Evolutionary conservation across 352 stramenopile genomes (phyloP).

Genomic region (Plasmopara muralis): DNA sequence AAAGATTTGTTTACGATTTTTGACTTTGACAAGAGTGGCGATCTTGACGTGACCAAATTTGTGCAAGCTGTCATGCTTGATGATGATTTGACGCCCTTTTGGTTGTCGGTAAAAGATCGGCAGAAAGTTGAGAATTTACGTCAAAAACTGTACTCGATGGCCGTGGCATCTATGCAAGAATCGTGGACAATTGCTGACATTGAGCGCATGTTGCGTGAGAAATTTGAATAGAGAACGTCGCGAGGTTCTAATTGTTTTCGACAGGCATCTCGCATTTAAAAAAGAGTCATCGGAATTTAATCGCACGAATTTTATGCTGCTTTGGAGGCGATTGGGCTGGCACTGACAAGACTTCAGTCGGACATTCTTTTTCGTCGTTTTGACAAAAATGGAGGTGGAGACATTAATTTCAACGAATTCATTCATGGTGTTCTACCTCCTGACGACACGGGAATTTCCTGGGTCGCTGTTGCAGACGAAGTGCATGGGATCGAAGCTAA

Average conservation of each 20-base stretch:
- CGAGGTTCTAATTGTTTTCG: conserved; percentile 70
- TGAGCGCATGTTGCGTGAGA: conserved; percentile 71
- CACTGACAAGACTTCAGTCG: conserved; percentile 41
- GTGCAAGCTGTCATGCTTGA: conserved; percentile 71
- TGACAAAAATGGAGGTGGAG: conserved; percentile 62
- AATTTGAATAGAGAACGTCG: conserved; percentile 78
- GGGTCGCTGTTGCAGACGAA: conserved; percentile 69
- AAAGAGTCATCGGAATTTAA: conserved; percentile 72
- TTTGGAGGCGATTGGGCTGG: conserved; percentile 47
- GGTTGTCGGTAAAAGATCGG: conserved; percentile 45
- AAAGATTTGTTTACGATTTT: conserved; percentile 59
- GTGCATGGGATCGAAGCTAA: conserved; percentile 50
- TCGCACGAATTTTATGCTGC: conserved; percentile 62
- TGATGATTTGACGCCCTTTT: conserved; percentile 51
- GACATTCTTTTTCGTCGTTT: conserved; percentile 64
- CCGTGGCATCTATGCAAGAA: conserved; percentile 55
- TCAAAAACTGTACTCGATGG: conserved; percentile 48
- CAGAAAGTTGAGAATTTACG: conserved; percentile 47
- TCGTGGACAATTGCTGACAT: conserved; percentile 74
- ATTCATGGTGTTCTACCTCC: conserved; percentile 67
- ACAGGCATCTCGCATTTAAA: conserved; percentile 75
- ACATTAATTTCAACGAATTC: conserved; percentile 77
- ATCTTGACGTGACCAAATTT: conserved; percentile 76
- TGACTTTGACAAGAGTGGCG: conserved; percentile 71
- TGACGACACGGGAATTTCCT: conserved; percentile 64